phyloP scores from a whole-genome alignment of 2,329 filamentous ascomycete species.

The Alternaria viburni region DNA sequence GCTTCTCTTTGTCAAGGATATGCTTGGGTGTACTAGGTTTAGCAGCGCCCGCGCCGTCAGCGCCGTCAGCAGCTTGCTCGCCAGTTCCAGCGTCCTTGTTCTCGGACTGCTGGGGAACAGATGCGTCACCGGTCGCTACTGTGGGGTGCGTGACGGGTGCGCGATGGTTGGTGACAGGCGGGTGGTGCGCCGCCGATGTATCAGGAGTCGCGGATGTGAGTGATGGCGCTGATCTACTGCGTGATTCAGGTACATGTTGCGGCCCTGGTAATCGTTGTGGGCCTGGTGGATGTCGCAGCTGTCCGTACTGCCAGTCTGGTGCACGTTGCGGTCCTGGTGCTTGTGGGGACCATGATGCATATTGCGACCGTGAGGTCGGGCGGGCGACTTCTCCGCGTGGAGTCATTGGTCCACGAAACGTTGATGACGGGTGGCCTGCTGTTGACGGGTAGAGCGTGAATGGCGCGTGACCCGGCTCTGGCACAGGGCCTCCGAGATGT shows the following conservation, averaged over 20 bases:
- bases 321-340: too few species aligned
- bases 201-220: neutral
- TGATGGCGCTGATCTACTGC: neutral
- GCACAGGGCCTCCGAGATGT: too few species aligned
- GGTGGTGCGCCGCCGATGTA: rapidly evolving
- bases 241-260: neutral
- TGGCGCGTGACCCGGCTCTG: too few species aligned
- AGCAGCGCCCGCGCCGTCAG: neutral
- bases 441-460: too few species aligned
- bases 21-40: neutral
- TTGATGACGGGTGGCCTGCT: too few species aligned
- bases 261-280: neutral
- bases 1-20: neutral
- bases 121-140: neutral
- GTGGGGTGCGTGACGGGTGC: neutral
- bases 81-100: neutral
- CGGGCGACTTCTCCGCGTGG: rapidly evolving
- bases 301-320: too few species aligned
- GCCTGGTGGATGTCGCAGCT: neutral
- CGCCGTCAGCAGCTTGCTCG: too few species aligned
- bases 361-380: too few species aligned
- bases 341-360: too few species aligned
- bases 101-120: neutral
- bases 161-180: neutral
- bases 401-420: too few species aligned